Conservation (phyloP, 768 basidiomycete species). For the Lyophyllum semitale region DNA sequence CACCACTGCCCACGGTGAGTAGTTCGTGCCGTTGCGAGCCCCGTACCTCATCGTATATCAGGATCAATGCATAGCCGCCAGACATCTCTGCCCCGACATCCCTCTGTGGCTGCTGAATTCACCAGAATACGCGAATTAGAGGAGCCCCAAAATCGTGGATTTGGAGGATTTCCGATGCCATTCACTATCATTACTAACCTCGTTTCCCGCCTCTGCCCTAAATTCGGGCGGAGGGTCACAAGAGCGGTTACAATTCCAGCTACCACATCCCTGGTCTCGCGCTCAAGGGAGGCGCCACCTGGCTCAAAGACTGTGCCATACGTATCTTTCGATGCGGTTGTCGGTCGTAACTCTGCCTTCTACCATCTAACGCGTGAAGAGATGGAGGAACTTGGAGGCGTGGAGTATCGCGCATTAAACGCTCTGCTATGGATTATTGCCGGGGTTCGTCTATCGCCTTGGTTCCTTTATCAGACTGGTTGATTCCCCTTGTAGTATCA, state of each 20-base stretch:
- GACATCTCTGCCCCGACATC: conserved; percentile 16
- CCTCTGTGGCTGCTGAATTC: conserved; percentile 21
- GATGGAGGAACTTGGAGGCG: conserved; percentile 89
- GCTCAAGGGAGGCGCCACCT: conserved; percentile 33
- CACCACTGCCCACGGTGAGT: conserved; percentile 14
- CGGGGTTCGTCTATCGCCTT: conserved; percentile 48
- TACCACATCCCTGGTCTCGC: conserved; percentile 60
- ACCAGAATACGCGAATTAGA: conserved; percentile 18
- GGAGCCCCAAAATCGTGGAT: conserved; percentile 44
- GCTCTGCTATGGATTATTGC: conserved; percentile 81
- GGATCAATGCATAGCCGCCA: conserved; percentile 19
- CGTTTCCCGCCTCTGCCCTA: conserved; percentile 63
- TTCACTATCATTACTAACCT: conserved; percentile 51
- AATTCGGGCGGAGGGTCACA: conserved; percentile 54
- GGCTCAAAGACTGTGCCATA: conserved; percentile 68
- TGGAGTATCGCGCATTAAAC: conserved; percentile 87
- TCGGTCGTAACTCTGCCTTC: conserved; percentile 80
- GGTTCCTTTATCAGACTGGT: conserved; percentile 3
- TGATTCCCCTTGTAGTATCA: conserved; percentile 66
- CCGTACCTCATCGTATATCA: background rate
- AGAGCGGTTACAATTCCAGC: conserved; percentile 79
- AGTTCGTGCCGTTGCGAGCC: background rate
- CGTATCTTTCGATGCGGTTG: conserved; percentile 81
- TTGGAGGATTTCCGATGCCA: conserved; percentile 80
- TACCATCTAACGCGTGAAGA: conserved; percentile 74